Percentiles rank a stretch among this genome's conserved stretches.
phyloP scores from a whole-genome alignment of 306 rosid genomes.

The Macrotyloma uniflorum region DNA sequence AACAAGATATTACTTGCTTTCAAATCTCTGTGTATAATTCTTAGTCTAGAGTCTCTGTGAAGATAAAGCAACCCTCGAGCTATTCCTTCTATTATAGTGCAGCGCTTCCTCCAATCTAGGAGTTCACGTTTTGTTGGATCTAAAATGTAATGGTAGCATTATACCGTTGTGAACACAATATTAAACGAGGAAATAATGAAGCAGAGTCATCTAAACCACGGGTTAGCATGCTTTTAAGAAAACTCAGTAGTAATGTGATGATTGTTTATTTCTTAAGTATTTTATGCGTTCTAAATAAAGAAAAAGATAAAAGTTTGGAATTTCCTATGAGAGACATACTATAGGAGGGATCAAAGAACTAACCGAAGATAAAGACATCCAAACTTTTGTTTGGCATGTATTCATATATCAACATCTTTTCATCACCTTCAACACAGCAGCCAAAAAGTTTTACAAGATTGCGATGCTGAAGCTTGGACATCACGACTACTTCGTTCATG shows the following conservation, averaged over 20 bases:
- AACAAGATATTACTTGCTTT: constrained; percentile 34
- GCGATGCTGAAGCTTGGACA: constrained; percentile 45
- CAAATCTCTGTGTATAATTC: constrained; percentile 28
- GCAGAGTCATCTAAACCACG: background rate
- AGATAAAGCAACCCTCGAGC: constrained; percentile 32
- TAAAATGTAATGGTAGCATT: background rate
- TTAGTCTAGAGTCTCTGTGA: constrained; percentile 27
- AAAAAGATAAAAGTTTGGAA: background rate
- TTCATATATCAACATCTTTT: constrained; percentile 30
- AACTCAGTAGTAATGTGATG: background rate
- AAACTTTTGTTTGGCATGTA: constrained; percentile 39
- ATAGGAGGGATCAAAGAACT: background rate
- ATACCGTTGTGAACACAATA: background rate
- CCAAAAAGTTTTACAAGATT: constrained; percentile 45
- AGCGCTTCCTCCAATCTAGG: constrained; percentile 17
- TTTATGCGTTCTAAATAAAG: background rate
- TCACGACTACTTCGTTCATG: constrained; percentile 39
- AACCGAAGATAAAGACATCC: constrained; percentile 32
- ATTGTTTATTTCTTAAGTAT: background rate
- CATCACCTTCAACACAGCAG: constrained; percentile 27
- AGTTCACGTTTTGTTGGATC: background rate
- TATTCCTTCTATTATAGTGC: constrained; percentile 27
- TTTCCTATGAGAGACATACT: background rate
- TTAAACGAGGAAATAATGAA: background rate
- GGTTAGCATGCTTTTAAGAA: background rate